These are phyloP conservation scores for Aegilops tauschii DNA, from an alignment of 176 grass and related monocot species.

Conservation along the genomic window DNA sequence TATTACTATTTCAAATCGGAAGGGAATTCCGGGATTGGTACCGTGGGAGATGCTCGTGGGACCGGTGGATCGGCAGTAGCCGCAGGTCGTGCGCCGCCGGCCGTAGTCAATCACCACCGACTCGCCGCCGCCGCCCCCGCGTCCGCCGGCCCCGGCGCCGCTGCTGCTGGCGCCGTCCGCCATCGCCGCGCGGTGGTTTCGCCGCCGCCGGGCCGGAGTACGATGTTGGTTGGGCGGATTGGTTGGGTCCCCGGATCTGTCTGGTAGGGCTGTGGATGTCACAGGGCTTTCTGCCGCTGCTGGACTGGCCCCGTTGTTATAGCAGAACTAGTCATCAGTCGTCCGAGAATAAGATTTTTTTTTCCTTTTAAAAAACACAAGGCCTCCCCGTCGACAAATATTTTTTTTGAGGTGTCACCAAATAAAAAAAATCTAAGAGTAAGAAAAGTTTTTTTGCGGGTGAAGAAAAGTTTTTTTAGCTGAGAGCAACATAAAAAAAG, in stretches of 20 bases:
- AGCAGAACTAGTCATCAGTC: neutral
- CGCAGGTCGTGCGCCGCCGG: slow-evolving; percentile 51
- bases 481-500: no score
- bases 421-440: no score
- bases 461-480: no score
- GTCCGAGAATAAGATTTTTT: neutral
- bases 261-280: slow-evolving; percentile 11
- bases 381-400: no score
- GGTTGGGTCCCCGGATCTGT: slow-evolving; percentile 42
- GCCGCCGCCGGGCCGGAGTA: slow-evolving; percentile 28
- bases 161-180: slow-evolving; percentile 71
- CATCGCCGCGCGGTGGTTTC: slow-evolving; percentile 33
- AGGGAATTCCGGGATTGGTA: slow-evolving; percentile 23
- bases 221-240: neutral
- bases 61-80: slow-evolving; percentile 70
- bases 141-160: neutral
- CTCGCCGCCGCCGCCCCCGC: slow-evolving; percentile 24
- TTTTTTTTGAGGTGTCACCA: no score
- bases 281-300: neutral
- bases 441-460: no score
- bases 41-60: slow-evolving; percentile 69
- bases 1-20: neutral
- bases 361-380: no score
- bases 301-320: neutral
- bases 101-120: slow-evolving; percentile 68